phyloP scores from a whole-genome alignment of 2,329 filamentous ascomycete genomes.

The Aschersonia sp. region DNA sequence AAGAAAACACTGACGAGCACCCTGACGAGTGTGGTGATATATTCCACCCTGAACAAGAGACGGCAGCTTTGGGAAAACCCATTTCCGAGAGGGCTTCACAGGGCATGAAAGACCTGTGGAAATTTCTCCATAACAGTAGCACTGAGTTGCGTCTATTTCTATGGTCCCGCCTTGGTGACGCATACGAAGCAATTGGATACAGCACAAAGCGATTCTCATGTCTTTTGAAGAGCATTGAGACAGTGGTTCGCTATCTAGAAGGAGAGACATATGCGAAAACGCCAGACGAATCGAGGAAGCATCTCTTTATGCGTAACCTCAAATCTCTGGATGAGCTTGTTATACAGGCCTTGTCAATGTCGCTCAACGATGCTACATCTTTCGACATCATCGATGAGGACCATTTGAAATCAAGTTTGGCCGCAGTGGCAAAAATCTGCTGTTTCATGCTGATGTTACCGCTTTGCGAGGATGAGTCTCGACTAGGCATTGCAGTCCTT shows the following conservation, averaged over 20 bases:
- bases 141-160: slow-evolving; percentile 74
- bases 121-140: slow-evolving; percentile 69
- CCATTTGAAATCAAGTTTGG: slow-evolving; percentile 60
- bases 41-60: slow-evolving; percentile 3
- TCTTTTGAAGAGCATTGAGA: slow-evolving; percentile 71
- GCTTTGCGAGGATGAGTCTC: slow-evolving; percentile 74
- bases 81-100: slow-evolving; percentile 38
- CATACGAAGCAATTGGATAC: slow-evolving; percentile 76
- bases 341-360: slow-evolving; percentile 53
- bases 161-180: slow-evolving; percentile 82
- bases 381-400: slow-evolving; percentile 77
- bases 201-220: slow-evolving; percentile 81
- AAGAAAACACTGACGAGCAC: not conserved
- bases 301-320: slow-evolving; percentile 60
- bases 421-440: slow-evolving; percentile 55
- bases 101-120: slow-evolving; percentile 63
- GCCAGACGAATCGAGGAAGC: slow-evolving; percentile 48
- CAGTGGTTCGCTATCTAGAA: slow-evolving; percentile 51
- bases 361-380: slow-evolving; percentile 50
- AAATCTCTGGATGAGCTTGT: slow-evolving; percentile 69
- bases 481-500: slow-evolving; percentile 54
- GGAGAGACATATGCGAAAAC: slow-evolving; percentile 48
- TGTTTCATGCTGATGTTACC: slow-evolving; percentile 67
- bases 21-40: not conserved
- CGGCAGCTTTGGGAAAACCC: slow-evolving; percentile 13